Conservation (phyloP, 2,329 filamentous ascomycete genomes). For the Microdochium bolleyi region DNA sequence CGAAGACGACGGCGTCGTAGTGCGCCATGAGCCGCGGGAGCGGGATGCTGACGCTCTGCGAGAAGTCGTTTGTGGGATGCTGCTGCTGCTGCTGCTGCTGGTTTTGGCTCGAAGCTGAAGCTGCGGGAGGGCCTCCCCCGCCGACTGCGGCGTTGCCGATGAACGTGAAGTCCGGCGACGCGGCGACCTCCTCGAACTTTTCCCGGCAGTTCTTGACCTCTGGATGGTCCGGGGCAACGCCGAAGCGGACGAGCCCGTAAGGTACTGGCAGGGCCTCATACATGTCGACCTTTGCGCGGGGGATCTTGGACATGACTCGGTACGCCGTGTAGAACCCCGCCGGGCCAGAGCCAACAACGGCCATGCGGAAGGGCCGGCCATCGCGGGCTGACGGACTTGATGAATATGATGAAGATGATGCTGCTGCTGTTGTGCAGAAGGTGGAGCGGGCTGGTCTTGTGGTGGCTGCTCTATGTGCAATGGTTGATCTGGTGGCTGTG, state of each 20-base stretch:
- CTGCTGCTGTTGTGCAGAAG: neutral
- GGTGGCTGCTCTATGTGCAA: neutral
- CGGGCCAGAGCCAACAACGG: slow-evolving; percentile 86
- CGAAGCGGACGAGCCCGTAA: slow-evolving; percentile 85
- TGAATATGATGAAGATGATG: neutral
- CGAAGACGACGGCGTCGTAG: slow-evolving; percentile 87
- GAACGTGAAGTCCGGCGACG: slow-evolving; percentile 77
- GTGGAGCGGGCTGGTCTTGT: neutral
- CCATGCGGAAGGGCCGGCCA: slow-evolving; percentile 62
- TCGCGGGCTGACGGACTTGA: slow-evolving; percentile 14
- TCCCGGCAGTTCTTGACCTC: slow-evolving; percentile 99
- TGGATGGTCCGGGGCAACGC: slow-evolving; percentile 96
- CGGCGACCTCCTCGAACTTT: slow-evolving; percentile 83
- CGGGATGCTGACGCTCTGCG: slow-evolving; percentile 44
- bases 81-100: no score
- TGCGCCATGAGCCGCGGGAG: slow-evolving; percentile 64
- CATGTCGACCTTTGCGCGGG: slow-evolving; percentile 78
- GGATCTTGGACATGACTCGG: slow-evolving; percentile 69
- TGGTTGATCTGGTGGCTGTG: neutral
- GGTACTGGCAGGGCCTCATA: slow-evolving; percentile 91
- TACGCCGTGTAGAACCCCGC: slow-evolving; percentile 95
- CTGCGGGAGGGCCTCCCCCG: no score
- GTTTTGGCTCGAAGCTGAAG: no score
- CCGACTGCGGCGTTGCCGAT: slow-evolving; percentile 85
- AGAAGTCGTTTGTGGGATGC: neutral